Percentiles rank a stretch among this genome's conserved stretches.
These are phyloP conservation scores for Ustilago nuda DNA, from an alignment of 1,284 basidiomycete genomes.

Conservation along the genomic window DNA sequence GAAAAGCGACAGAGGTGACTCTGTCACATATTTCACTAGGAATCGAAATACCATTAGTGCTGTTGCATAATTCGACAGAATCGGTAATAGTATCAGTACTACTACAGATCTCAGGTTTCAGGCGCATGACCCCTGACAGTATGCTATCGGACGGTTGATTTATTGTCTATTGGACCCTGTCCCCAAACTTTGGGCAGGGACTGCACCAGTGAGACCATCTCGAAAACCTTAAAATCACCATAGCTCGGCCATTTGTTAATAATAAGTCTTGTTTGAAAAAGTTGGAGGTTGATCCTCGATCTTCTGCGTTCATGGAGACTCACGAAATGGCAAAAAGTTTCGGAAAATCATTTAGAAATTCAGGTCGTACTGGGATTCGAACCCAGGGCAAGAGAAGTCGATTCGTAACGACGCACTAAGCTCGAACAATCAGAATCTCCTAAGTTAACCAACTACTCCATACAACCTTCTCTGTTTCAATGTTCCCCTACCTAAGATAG, in stretches of 20 bases:
- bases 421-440: slow-evolving; percentile 47
- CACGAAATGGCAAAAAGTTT: slow-evolving; percentile 13
- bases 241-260: background rate
- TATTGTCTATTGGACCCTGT: too few relatives aligned
- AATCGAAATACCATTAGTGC: too few relatives aligned
- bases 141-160: too few relatives aligned
- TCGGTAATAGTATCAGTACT: too few relatives aligned
- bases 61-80: too few relatives aligned
- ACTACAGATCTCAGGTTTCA: too few relatives aligned
- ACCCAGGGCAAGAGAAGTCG: slow-evolving; percentile 56
- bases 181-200: too few relatives aligned
- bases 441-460: slow-evolving; percentile 58
- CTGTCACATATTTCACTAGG: too few relatives aligned
- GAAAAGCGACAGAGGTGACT: too few relatives aligned
- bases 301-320: background rate
- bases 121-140: too few relatives aligned
- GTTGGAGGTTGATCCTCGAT: background rate
- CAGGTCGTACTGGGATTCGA: slow-evolving; percentile 57
- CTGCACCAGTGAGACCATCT: background rate
- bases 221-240: background rate
- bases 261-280: background rate
- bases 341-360: background rate
- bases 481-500: background rate
- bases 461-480: slow-evolving; percentile 31
- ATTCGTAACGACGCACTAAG: slow-evolving; percentile 11